A percentile compares a stretch with the other conserved stretches of the same genome.
Evolutionary conservation across 192 early-diverging fungal species (phyloP).

Genomic region (Mortierella antarctica): DNA sequence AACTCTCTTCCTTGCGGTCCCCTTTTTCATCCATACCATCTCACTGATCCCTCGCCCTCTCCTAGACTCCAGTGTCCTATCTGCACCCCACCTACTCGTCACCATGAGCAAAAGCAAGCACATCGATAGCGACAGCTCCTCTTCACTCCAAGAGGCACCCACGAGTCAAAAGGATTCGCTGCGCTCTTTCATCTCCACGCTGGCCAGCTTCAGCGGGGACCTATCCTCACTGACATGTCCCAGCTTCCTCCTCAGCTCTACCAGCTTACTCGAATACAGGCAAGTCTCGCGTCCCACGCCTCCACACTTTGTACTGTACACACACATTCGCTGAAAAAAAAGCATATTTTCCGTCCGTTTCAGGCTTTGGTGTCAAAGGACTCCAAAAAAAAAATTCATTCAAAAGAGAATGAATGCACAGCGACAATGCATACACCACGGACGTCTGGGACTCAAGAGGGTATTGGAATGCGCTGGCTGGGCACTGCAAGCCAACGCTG

Average conservation of each 20-base stretch:
- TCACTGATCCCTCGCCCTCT: too few relatives aligned
- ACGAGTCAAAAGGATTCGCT: slow-evolving; percentile 31
- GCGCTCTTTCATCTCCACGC: slow-evolving; percentile 54
- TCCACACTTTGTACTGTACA: background rate
- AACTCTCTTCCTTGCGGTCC: too few relatives aligned
- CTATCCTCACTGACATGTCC: slow-evolving; percentile 83
- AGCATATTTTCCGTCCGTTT: background rate
- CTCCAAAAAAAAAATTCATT: background rate
- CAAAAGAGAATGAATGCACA: too few relatives aligned
- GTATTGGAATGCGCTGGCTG: too few relatives aligned
- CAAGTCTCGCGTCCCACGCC: slow-evolving; percentile 20
- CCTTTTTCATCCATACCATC: too few relatives aligned
- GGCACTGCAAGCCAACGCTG: too few relatives aligned
- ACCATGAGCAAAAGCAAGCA: too few relatives aligned
- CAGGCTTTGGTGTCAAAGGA: background rate
- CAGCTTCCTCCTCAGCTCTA: slow-evolving; percentile 79
- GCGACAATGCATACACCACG: too few relatives aligned
- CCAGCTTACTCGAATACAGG: slow-evolving; percentile 84
- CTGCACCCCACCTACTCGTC: too few relatives aligned
- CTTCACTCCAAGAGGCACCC: slow-evolving; percentile 14
- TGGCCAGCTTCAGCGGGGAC: slow-evolving; percentile 83
- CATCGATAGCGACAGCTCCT: background rate
- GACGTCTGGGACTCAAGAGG: too few relatives aligned
- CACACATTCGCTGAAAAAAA: slow-evolving; percentile 1
- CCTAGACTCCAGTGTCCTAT: too few relatives aligned